phyloP scores from a whole-genome alignment of 768 basidiomycete species.

The Rhizopogon sp. region DNA sequence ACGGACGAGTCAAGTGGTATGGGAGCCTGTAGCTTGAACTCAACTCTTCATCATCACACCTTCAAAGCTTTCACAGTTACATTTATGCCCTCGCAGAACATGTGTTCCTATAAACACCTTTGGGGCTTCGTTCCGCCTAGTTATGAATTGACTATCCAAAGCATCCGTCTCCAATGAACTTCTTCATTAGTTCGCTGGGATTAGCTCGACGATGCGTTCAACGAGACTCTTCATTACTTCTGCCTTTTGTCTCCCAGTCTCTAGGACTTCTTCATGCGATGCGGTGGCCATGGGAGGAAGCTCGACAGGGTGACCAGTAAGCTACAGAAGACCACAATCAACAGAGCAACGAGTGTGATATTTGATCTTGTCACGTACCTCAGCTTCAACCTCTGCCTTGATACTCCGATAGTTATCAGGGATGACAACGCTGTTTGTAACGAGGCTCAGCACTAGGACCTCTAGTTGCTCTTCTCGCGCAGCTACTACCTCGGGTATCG shows the following conservation, averaged over 20 bases:
- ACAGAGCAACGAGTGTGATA: neutral
- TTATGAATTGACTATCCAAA: too few relatives aligned
- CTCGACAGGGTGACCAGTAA: conserved; percentile 51
- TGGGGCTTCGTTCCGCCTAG: too few relatives aligned
- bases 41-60: too few relatives aligned
- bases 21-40: too few relatives aligned
- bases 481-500: conserved; percentile 83
- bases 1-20: too few relatives aligned
- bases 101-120: too few relatives aligned
- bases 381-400: conserved; percentile 69
- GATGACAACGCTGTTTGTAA: conserved; percentile 82
- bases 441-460: conserved; percentile 75
- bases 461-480: conserved; percentile 73
- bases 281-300: conserved; percentile 42
- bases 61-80: too few relatives aligned
- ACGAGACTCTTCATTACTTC: conserved; percentile 71
- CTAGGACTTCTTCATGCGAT: conserved; percentile 77
- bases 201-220: conserved; percentile 50
- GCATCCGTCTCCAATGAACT: neutral
- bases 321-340: conserved; percentile 31
- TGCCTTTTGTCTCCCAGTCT: conserved; percentile 59
- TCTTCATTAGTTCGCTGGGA: conserved; percentile 6
- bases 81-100: too few relatives aligned
- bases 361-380: conserved; percentile 39
- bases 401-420: conserved; percentile 63